phyloP scores from a whole-genome alignment of 768 basidiomycete genomes.

The Suillus lakei region DNA sequence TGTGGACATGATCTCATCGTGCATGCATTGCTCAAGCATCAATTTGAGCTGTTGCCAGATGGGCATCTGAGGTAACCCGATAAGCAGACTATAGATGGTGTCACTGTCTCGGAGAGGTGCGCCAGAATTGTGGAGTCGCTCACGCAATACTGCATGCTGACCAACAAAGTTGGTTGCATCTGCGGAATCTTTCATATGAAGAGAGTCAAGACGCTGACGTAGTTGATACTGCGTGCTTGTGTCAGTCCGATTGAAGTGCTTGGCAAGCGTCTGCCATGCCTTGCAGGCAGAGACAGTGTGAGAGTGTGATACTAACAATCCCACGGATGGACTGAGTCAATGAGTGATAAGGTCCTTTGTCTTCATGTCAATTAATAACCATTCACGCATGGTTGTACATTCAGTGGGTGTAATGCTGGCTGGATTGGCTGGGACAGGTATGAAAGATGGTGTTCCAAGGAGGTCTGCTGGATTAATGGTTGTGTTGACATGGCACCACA shows the following conservation, averaged over 20 bases:
- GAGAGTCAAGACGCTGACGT: background rate
- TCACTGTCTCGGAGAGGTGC: background rate
- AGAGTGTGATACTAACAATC: background rate
- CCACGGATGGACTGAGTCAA: background rate
- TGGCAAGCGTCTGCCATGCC: background rate
- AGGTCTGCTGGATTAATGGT: background rate
- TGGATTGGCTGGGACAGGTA: background rate
- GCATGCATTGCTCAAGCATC: background rate
- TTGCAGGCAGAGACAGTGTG: background rate
- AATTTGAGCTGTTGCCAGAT: background rate
- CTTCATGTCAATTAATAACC: background rate
- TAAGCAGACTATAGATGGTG: background rate
- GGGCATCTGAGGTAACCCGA: background rate
- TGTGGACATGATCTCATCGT: background rate
- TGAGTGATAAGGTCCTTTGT: background rate
- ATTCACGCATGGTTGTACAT: background rate
- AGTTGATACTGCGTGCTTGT: background rate
- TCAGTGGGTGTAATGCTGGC: background rate
- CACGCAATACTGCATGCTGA: background rate
- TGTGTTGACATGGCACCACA: conserved; percentile 9
- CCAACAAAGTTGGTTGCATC: background rate
- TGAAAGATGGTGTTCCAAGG: background rate
- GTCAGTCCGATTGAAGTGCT: background rate
- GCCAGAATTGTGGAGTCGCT: background rate
- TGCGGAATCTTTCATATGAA: background rate